Percentiles rank a stretch among this genome's conserved stretches.
These are phyloP conservation scores for Penicillium salamii DNA, from an alignment of 495 filamentous ascomycete species.

Conservation along the genomic window DNA sequence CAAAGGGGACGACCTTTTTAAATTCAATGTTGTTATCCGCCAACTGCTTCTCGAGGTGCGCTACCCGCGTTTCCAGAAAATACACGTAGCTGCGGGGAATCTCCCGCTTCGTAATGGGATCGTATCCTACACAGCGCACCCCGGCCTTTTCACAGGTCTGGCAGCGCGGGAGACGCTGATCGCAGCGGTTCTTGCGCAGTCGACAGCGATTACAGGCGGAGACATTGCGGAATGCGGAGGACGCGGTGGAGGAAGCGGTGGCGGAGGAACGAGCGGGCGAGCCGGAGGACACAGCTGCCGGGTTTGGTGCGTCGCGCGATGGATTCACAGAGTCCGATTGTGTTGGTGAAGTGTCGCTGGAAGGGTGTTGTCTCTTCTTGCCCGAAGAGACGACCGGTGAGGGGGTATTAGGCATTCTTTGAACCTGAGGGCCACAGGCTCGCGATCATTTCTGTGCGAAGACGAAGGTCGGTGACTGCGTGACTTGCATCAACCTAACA, in stretches of 20 bases:
- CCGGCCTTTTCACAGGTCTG: conserved; percentile 86
- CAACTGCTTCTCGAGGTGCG: conserved; percentile 78
- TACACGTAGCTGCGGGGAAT: conserved; percentile 94
- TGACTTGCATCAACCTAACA: conserved; percentile 26
- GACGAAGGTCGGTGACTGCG: conserved; percentile 27
- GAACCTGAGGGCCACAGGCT: conserved; percentile 24
- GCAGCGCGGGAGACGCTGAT: conserved; percentile 87
- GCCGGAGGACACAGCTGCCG: conserved; percentile 13
- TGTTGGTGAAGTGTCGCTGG: conserved; percentile 19
- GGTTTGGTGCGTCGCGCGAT: conserved; percentile 14
- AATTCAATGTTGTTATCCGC: conserved; percentile 66
- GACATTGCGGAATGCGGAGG: conserved; percentile 82
- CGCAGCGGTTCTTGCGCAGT: conserved; percentile 89
- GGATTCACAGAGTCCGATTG: conserved; percentile 17
- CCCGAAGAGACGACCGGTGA: conserved; percentile 37
- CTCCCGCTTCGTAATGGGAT: conserved; percentile 91
- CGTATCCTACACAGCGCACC: conserved; percentile 89
- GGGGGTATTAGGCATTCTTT: conserved; percentile 39
- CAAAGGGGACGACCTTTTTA: conserved; percentile 73
- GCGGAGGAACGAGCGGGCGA: conserved; percentile 19
- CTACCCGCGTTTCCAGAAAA: conserved; percentile 83
- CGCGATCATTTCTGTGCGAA: conserved; percentile 41
- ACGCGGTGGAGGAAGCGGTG: conserved; percentile 27
- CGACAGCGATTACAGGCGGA: conserved; percentile 93
- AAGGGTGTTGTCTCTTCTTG: conserved; percentile 42